phyloP scores from a whole-genome alignment of 2,329 filamentous ascomycete genomes.

The Cladophialophora immunda region DNA sequence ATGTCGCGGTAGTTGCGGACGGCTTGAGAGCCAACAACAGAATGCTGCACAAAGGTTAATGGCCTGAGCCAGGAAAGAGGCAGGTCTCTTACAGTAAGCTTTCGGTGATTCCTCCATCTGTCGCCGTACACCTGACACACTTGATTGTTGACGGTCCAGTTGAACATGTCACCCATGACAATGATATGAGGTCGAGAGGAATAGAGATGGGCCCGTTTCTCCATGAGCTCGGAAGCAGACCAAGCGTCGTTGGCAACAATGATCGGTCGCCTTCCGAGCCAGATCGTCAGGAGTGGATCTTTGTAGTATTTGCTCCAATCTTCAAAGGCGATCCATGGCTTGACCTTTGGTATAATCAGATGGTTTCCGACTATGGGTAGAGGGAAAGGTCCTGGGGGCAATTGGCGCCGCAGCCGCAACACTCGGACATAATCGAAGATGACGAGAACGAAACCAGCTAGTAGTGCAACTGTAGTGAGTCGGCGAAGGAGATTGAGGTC shows the following conservation, averaged over 20 bases:
- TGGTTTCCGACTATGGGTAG: slow-evolving; percentile 64
- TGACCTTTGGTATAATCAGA: slow-evolving; percentile 61
- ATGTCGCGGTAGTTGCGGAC: too few relatives aligned
- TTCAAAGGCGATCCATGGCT: slow-evolving; percentile 67
- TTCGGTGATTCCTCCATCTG: too few relatives aligned
- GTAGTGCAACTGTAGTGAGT: too few relatives aligned
- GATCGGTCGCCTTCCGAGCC: slow-evolving; percentile 55
- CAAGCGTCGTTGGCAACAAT: slow-evolving; percentile 47
- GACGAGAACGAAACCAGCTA: too few relatives aligned
- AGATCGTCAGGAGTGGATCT: slow-evolving; percentile 62
- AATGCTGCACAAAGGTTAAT: too few relatives aligned
- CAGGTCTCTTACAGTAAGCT: too few relatives aligned
- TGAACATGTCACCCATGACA: slow-evolving; percentile 44
- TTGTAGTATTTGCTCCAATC: slow-evolving; percentile 59
- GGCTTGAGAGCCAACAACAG: too few relatives aligned
- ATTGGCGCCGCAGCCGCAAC: slow-evolving; percentile 37
- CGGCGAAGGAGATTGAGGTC: too few relatives aligned
- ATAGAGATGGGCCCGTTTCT: slow-evolving; percentile 45
- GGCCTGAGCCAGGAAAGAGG: too few relatives aligned
- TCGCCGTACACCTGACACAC: too few relatives aligned
- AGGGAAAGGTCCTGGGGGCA: slow-evolving; percentile 64
- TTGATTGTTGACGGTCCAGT: slow-evolving; percentile 50
- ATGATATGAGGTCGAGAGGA: slow-evolving; percentile 43
- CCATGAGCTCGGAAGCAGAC: slow-evolving; percentile 43
- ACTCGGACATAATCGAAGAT: too few relatives aligned